Percentiles rank a stretch among this genome's conserved stretches.
Evolutionary conservation across 495 filamentous ascomycete species (phyloP).

Genomic region (Annulohypoxylon bovei): DNA sequence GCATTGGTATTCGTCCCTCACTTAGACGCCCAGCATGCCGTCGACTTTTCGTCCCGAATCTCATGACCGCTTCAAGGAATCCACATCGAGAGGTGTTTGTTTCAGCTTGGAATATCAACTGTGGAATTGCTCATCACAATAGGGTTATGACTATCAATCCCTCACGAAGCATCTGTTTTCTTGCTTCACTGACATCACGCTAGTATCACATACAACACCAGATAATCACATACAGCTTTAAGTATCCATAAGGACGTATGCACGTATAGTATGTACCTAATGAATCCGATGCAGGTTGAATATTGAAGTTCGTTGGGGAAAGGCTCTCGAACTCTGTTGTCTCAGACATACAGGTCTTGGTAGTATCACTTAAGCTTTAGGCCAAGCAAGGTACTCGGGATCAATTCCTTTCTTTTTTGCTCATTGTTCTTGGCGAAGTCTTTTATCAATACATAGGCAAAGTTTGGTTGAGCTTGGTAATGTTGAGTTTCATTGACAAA

Average conservation of each 20-base stretch:
- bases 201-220: not conserved
- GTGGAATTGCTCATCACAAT: conserved; percentile 35
- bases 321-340: conserved; percentile 19
- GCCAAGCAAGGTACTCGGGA: conserved; percentile 24
- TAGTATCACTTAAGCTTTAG: conserved; percentile 12
- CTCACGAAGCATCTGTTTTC: conserved; percentile 13
- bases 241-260: not conserved
- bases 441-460: conserved; percentile 11
- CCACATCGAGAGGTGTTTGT: conserved; percentile 35
- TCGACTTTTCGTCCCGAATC: conserved; percentile 19
- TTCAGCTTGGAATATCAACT: conserved; percentile 36
- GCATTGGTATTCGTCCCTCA: conserved; percentile 22
- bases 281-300: conserved; percentile 4
- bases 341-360: conserved; percentile 29
- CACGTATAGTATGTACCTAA: not conserved
- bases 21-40: not conserved
- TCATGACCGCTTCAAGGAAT: conserved; percentile 24
- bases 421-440: conserved; percentile 20
- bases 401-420: conserved; percentile 2
- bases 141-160: conserved; percentile 26
- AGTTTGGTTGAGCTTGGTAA: conserved; percentile 11
- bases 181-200: conserved; percentile 26
- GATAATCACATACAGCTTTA: not conserved
- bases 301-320: conserved; percentile 24
- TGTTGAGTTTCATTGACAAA: conserved; percentile 29